These are phyloP conservation scores for Lactarius deliciosus DNA, from an alignment of 768 basidiomycete species.

Conservation along the genomic window DNA sequence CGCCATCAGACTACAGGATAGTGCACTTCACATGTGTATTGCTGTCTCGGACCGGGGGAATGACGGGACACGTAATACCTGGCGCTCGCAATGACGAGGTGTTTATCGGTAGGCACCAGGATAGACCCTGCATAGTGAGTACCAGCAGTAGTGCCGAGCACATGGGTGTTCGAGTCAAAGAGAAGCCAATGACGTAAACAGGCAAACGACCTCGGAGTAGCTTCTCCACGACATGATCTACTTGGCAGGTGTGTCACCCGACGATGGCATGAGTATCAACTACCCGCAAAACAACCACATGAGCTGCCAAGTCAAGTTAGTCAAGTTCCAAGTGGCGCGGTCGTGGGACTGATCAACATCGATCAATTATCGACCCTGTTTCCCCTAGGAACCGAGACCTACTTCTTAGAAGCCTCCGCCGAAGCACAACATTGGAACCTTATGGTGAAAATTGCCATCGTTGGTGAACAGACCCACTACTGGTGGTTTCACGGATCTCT, in stretches of 20 bases:
- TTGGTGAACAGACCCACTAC: background rate
- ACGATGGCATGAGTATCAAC: too few relatives aligned
- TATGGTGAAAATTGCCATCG: constrained; percentile 41
- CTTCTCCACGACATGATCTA: too few relatives aligned
- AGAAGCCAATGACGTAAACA: background rate
- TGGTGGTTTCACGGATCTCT: background rate
- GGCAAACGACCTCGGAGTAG: background rate
- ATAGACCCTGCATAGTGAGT: background rate
- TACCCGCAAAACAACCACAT: too few relatives aligned
- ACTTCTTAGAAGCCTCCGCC: constrained; percentile 24
- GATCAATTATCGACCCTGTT: too few relatives aligned
- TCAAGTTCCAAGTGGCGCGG: too few relatives aligned
- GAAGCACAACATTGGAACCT: constrained; percentile 33
- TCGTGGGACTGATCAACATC: too few relatives aligned
- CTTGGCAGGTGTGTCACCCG: too few relatives aligned
- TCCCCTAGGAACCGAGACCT: background rate
- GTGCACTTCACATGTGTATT: background rate
- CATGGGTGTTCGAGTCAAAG: too few relatives aligned
- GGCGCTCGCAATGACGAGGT: background rate
- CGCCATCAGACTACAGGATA: constrained; percentile 46
- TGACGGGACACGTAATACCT: background rate
- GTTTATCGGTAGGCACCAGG: background rate
- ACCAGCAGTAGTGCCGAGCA: background rate
- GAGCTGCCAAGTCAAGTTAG: too few relatives aligned
- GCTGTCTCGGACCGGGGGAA: background rate